phyloP scores from a whole-genome alignment of 2,329 filamentous ascomycete genomes.

The Trichoderma cornu-damae region DNA sequence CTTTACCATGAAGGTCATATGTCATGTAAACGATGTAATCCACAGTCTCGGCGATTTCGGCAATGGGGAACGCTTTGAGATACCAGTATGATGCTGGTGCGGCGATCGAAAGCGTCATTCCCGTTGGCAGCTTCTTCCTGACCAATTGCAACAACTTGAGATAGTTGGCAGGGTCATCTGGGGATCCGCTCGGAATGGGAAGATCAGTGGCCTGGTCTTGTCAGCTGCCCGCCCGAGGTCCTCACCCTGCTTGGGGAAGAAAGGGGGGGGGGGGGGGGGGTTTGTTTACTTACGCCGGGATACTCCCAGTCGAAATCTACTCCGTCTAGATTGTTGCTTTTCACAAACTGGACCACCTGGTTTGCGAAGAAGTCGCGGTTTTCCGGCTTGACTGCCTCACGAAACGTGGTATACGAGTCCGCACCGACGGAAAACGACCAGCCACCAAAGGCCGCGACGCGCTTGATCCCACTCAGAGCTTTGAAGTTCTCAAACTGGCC shows the following conservation, averaged over 20 bases:
- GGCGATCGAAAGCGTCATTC: conserved; percentile 34
- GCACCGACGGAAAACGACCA: conserved; percentile 27
- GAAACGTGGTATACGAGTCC: conserved; percentile 14
- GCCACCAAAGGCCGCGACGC: conserved; percentile 28
- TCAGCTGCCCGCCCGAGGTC: too few species aligned
- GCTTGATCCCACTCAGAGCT: conserved; percentile 21
- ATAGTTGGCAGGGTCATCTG: background rate
- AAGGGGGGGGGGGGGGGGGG: too few species aligned
- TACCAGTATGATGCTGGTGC: conserved; percentile 39
- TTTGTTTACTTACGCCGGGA: background rate
- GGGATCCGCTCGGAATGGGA: background rate
- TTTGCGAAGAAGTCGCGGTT: background rate
- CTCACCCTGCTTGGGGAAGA: too few species aligned
- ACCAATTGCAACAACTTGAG: background rate
- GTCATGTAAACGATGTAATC: conserved; percentile 34
- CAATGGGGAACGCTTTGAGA: conserved; percentile 33
- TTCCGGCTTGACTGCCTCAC: conserved; percentile 17
- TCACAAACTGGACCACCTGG: background rate
- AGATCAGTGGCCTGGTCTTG: background rate
- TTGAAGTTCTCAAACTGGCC: conserved; percentile 26
- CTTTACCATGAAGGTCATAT: conserved; percentile 30
- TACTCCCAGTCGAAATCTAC: background rate
- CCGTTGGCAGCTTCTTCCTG: conserved; percentile 24
- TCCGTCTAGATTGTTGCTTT: background rate
- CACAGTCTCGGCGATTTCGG: conserved; percentile 26